A percentile compares a stretch with the other conserved stretches of the same genome.
Conservation (phyloP, 176 grass and related monocot genomes). For the Luzula sylvatica region DNA sequence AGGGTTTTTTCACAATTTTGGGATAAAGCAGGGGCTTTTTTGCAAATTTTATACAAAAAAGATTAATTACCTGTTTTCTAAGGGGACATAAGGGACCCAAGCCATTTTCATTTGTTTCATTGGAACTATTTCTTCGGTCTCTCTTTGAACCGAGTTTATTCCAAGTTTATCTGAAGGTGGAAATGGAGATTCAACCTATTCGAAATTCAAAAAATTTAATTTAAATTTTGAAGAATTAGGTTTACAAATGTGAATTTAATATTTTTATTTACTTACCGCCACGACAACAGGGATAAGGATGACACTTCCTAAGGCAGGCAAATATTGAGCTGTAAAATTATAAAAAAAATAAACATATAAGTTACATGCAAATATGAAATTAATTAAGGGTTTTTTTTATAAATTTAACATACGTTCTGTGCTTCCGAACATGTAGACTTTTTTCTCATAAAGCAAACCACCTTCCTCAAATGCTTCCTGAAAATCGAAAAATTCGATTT, state of each 20-base stretch:
- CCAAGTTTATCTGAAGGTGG: slow-evolving; percentile 93
- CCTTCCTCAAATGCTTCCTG: slow-evolving; percentile 74
- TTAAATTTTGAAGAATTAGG: neutral
- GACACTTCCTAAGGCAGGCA: slow-evolving; percentile 28
- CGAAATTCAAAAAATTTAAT: slow-evolving; percentile 10
- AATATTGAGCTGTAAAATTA: neutral
- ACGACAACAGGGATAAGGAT: slow-evolving; percentile 66
- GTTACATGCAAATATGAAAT: neutral
- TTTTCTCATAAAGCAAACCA: slow-evolving; percentile 68
- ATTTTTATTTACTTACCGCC: slow-evolving; percentile 60
- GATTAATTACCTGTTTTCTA: slow-evolving; percentile 51
- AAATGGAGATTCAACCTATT: slow-evolving; percentile 63
- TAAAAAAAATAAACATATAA: slow-evolving; percentile 4
- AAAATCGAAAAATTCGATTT: slow-evolving; percentile 16
- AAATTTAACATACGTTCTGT: slow-evolving; percentile 74
- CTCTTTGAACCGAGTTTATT: slow-evolving; percentile 89
- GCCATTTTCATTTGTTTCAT: slow-evolving; percentile 97
- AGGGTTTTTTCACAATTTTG: too few relatives aligned
- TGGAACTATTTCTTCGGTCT: slow-evolving; percentile 75
- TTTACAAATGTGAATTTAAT: slow-evolving; percentile 1
- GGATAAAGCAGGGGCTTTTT: too few relatives aligned
- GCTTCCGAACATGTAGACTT: slow-evolving; percentile 76
- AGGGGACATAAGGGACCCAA: slow-evolving; percentile 87
- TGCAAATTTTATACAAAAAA: neutral
- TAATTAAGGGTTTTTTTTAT: too few relatives aligned